phyloP scores from a whole-genome alignment of 106 monocot species.

The Allium fistulosum region DNA sequence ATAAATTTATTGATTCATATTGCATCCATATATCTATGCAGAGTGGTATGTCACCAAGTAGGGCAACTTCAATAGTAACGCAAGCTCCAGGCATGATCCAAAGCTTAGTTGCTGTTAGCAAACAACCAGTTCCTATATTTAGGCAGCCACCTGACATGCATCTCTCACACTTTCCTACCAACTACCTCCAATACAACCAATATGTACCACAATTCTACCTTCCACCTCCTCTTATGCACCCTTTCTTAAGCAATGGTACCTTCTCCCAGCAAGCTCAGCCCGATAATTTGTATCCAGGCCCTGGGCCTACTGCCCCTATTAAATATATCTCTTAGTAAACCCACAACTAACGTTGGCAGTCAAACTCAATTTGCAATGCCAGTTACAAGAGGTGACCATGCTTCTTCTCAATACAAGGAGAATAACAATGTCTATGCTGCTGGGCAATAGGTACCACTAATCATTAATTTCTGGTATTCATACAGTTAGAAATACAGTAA shows the following conservation, averaged over 20 bases:
- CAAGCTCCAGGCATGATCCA: slow-evolving; percentile 38
- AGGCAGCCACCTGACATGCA: slow-evolving; percentile 65
- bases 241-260: slow-evolving; percentile 45
- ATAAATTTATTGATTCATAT: too few relatives aligned
- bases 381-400: slow-evolving; percentile 42
- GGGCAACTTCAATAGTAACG: slow-evolving; percentile 22
- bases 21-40: too few relatives aligned
- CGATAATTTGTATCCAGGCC: slow-evolving; percentile 44
- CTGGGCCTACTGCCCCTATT: slow-evolving; percentile 22
- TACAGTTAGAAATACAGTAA: too few relatives aligned
- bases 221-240: slow-evolving; percentile 54
- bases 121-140: slow-evolving; percentile 59
- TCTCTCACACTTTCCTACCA: slow-evolving; percentile 68
- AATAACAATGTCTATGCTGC: slow-evolving; percentile 48
- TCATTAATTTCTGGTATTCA: too few relatives aligned
- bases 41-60: slow-evolving; percentile 15
- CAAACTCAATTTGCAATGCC: slow-evolving; percentile 18
- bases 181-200: slow-evolving; percentile 65
- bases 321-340: slow-evolving; percentile 42
- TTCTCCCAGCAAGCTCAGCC: slow-evolving; percentile 66
- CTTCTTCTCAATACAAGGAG: slow-evolving; percentile 54
- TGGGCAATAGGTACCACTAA: slow-evolving; percentile 54
- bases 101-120: slow-evolving; percentile 13
- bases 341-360: slow-evolving; percentile 36
- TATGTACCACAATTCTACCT: slow-evolving; percentile 71